Evolutionary conservation across 2,329 filamentous ascomycete genomes (phyloP).

Genomic region (Alternaria triticina): DNA sequence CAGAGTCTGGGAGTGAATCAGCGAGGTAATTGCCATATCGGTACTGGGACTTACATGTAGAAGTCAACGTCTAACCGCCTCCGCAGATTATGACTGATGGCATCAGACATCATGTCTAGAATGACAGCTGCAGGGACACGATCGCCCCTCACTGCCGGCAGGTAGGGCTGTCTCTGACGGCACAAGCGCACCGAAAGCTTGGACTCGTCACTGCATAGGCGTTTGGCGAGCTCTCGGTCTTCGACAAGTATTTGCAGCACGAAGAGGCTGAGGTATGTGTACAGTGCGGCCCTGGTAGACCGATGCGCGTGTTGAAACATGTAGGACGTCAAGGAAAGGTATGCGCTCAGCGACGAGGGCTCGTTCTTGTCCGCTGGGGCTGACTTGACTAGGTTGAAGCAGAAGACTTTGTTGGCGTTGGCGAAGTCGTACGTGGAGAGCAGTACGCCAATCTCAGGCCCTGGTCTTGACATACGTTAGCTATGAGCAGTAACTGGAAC

Average conservation of each 20-base stretch:
- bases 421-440: conserved; percentile 92
- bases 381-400: conserved; percentile 77
- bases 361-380: conserved; percentile 65
- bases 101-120: conserved; percentile 87
- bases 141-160: conserved; percentile 76
- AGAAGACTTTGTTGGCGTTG: conserved; percentile 94
- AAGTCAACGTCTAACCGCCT: conserved; percentile 83
- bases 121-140: conserved; percentile 77
- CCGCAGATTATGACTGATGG: conserved; percentile 91
- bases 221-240: conserved; percentile 80
- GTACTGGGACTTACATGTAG: conserved; percentile 63
- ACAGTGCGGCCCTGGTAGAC: conserved; percentile 76
- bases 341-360: conserved; percentile 78
- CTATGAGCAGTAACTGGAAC: background rate
- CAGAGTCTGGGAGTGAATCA: conserved; percentile 62
- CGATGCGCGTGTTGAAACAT: conserved; percentile 91
- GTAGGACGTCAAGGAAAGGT: conserved; percentile 89
- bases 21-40: background rate
- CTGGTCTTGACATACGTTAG: conserved; percentile 65
- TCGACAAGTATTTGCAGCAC: conserved; percentile 86
- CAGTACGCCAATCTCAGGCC: conserved; percentile 77
- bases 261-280: conserved; percentile 84
- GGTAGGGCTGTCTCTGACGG: conserved; percentile 83
- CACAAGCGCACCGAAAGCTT: conserved; percentile 80
- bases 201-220: conserved; percentile 79